Evolutionary conservation across 2,329 filamentous ascomycete genomes (phyloP).

Genomic region (Cladorrhinum sp.): DNA sequence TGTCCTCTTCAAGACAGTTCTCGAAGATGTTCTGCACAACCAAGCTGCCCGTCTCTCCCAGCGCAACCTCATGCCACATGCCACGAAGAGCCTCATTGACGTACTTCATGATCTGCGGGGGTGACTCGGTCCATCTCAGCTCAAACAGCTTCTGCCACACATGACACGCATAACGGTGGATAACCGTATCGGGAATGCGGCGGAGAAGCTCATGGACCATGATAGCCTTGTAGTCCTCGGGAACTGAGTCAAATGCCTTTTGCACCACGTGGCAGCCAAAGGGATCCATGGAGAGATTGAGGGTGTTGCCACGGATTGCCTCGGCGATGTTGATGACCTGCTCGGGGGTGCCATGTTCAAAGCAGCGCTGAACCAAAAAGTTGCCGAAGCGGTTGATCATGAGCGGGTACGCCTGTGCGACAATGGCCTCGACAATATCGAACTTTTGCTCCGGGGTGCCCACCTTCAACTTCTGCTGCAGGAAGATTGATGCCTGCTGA

Average conservation of each 20-base stretch:
- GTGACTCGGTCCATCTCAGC: constrained; percentile 89
- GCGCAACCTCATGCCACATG: constrained; percentile 98
- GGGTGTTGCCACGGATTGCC: constrained; percentile 87
- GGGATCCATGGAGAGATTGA: constrained; percentile 95
- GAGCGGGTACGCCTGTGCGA: constrained; percentile 86
- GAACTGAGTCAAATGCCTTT: constrained; percentile 96
- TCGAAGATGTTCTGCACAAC: constrained; percentile 99
- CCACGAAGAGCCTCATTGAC: constrained; percentile 92
- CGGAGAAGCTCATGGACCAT: constrained; percentile 98
- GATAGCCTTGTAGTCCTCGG: constrained; percentile 94
- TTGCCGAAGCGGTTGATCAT: constrained; percentile 99
- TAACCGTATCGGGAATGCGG: constrained; percentile 94
- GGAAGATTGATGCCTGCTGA: constrained; percentile 96
- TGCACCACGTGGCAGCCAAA: constrained; percentile 98
- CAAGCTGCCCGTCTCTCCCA: constrained; percentile 94
- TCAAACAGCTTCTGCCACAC: constrained; percentile 99
- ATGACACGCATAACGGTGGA: constrained; percentile 97
- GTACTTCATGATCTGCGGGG: constrained; percentile 96
- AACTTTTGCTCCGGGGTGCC: constrained; percentile 94
- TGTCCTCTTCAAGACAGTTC: constrained; percentile 97
- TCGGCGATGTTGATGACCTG: constrained; percentile 94
- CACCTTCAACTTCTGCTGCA: constrained; percentile 98
- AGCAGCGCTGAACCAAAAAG: constrained; percentile 97
- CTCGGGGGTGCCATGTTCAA: constrained; percentile 93
- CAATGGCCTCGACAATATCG: constrained; percentile 94